phyloP scores from a whole-genome alignment of 1,284 basidiomycete genomes.

The Hemileia vastatrix region DNA sequence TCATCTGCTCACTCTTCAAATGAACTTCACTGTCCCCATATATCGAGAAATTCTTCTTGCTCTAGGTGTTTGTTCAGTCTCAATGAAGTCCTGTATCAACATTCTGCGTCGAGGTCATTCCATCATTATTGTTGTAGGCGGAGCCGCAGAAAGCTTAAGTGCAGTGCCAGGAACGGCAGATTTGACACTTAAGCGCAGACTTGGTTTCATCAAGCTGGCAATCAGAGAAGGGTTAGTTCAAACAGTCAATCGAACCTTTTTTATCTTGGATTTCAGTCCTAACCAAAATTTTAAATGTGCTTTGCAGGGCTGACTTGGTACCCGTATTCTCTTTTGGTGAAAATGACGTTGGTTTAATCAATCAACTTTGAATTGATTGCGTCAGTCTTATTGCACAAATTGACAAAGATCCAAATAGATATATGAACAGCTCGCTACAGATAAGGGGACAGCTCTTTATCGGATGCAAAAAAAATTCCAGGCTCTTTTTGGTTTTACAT shows the following conservation, averaged over 20 bases:
- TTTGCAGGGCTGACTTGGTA: slow-evolving; percentile 61
- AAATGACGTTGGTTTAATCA: slow-evolving; percentile 67
- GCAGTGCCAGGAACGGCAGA: slow-evolving; percentile 92
- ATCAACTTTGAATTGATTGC: neutral
- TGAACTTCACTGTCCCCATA: slow-evolving; percentile 84
- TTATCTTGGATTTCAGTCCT: neutral
- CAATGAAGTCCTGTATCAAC: slow-evolving; percentile 76
- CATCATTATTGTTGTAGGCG: slow-evolving; percentile 92
- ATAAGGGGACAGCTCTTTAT: slow-evolving; percentile 81
- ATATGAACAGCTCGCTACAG: slow-evolving; percentile 52
- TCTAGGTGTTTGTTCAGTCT: slow-evolving; percentile 83
- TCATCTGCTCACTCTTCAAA: slow-evolving; percentile 78
- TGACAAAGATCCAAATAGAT: neutral
- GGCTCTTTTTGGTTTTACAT: slow-evolving; percentile 81
- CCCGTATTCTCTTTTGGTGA: slow-evolving; percentile 96
- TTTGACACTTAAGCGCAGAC: slow-evolving; percentile 62
- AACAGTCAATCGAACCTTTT: neutral
- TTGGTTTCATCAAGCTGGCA: slow-evolving; percentile 81
- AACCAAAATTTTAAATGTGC: slow-evolving; percentile 12
- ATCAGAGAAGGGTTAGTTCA: slow-evolving; percentile 71
- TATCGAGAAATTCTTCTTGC: slow-evolving; percentile 82
- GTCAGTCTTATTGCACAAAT: neutral
- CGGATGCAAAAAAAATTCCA: slow-evolving; percentile 81
- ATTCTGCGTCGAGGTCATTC: slow-evolving; percentile 61
- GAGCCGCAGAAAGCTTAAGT: slow-evolving; percentile 84